phyloP scores from a whole-genome alignment of 2,329 filamentous ascomycete species.

The Arthrobotrys musiformis region DNA sequence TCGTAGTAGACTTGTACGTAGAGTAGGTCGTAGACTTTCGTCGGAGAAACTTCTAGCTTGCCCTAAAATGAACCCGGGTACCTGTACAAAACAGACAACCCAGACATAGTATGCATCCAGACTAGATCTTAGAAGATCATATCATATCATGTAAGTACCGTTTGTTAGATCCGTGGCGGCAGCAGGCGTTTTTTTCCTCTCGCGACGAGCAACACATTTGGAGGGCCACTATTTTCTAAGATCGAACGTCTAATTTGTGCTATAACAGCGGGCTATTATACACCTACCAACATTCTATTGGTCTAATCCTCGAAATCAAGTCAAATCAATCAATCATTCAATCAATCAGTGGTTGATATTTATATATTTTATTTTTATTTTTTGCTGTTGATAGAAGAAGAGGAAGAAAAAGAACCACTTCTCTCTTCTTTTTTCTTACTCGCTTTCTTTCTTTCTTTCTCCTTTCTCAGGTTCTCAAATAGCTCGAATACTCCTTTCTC shows the following conservation, averaged over 20 bases:
- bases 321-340: too few species aligned
- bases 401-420: too few species aligned
- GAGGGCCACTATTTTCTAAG: conserved; percentile 20
- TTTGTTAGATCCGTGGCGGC: conserved; percentile 50
- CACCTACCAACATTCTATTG: conserved; percentile 45
- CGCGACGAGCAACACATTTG: conserved; percentile 55
- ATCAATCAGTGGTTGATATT: conserved; percentile 23
- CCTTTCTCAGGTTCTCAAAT: neutral
- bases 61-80: conserved; percentile 7
- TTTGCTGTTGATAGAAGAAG: neutral
- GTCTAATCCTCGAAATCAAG: conserved; percentile 27
- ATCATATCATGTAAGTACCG: conserved; percentile 47
- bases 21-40: too few species aligned
- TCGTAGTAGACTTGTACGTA: neutral
- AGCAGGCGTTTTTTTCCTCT: conserved; percentile 17
- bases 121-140: conserved; percentile 42
- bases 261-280: conserved; percentile 44
- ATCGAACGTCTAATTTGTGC: conserved; percentile 45
- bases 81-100: conserved; percentile 7
- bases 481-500: conserved; percentile 12
- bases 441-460: neutral
- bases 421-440: neutral
- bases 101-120: neutral
- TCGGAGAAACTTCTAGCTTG: conserved; percentile 7
- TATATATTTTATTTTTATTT: conserved; percentile 5